A percentile compares a stretch with the other conserved stretches of the same genome.
Conservation (phyloP, 192 early-diverging fungal species). For the Helicostylum pulchrum region DNA sequence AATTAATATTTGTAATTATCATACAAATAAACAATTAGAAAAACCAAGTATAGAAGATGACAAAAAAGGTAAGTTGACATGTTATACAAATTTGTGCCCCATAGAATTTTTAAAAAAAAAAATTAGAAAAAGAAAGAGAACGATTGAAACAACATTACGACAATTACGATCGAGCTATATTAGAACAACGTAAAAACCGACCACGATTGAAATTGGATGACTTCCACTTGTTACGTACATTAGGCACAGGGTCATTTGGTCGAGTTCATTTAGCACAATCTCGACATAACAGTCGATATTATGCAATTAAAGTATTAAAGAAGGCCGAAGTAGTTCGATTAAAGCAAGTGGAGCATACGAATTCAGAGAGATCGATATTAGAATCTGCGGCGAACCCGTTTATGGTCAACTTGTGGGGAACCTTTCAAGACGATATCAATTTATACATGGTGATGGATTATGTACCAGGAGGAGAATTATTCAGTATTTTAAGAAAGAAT, state of each 20-base stretch:
- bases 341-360: slow-evolving; percentile 86
- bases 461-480: slow-evolving; percentile 93
- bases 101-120: neutral
- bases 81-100: neutral
- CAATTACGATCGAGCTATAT: slow-evolving; percentile 1
- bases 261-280: slow-evolving; percentile 87
- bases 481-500: slow-evolving; percentile 87
- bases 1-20: neutral
- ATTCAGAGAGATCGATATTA: slow-evolving; percentile 76
- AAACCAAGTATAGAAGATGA: neutral
- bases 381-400: slow-evolving; percentile 68
- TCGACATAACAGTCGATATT: slow-evolving; percentile 59
- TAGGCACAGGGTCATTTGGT: slow-evolving; percentile 96
- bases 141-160: neutral
- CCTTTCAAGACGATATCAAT: slow-evolving; percentile 91
- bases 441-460: slow-evolving; percentile 96
- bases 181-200: slow-evolving; percentile 8
- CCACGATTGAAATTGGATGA: slow-evolving; percentile 13
- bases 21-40: neutral
- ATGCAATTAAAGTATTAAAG: slow-evolving; percentile 84
- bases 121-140: slow-evolving; percentile 10
- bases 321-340: slow-evolving; percentile 80
- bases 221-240: slow-evolving; percentile 11
- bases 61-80: neutral
- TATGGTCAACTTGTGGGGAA: slow-evolving; percentile 78